These are phyloP conservation scores for Talaromyces albobiverticillius DNA, from an alignment of 2,329 filamentous ascomycete species.

Conservation along the genomic window DNA sequence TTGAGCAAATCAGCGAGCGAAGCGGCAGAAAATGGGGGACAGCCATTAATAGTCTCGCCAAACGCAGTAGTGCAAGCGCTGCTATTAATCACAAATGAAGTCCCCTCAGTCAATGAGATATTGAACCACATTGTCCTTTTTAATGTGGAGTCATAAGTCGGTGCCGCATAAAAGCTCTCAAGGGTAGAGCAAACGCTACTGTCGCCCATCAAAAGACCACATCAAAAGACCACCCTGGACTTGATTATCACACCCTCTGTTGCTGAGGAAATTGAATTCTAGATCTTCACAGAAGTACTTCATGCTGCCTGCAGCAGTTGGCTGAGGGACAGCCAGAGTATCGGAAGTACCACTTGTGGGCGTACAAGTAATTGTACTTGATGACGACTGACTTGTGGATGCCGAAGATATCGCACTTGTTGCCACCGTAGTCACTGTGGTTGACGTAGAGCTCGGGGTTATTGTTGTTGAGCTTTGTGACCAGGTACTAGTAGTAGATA, in stretches of 20 bases:
- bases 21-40: not conserved
- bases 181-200: no score
- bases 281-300: not conserved
- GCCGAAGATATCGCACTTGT: not conserved
- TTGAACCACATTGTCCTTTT: not conserved
- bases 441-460: not conserved
- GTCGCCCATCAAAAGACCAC: no score
- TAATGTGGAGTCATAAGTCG: not conserved
- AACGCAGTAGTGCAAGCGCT: not conserved
- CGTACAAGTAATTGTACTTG: not conserved
- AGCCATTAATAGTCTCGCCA: not conserved
- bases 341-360: not conserved
- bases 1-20: not conserved
- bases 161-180: not conserved
- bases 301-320: not conserved
- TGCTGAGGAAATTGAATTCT: not conserved
- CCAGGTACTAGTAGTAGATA: not conserved
- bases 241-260: not conserved
- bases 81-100: slow-evolving; percentile 2
- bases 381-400: no score
- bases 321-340: no score
- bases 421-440: not conserved
- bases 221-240: not conserved
- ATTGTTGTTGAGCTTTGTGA: not conserved
- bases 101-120: not conserved